phyloP scores from a whole-genome alignment of 495 filamentous ascomycete species.

The Neurospora tetrasperma region DNA sequence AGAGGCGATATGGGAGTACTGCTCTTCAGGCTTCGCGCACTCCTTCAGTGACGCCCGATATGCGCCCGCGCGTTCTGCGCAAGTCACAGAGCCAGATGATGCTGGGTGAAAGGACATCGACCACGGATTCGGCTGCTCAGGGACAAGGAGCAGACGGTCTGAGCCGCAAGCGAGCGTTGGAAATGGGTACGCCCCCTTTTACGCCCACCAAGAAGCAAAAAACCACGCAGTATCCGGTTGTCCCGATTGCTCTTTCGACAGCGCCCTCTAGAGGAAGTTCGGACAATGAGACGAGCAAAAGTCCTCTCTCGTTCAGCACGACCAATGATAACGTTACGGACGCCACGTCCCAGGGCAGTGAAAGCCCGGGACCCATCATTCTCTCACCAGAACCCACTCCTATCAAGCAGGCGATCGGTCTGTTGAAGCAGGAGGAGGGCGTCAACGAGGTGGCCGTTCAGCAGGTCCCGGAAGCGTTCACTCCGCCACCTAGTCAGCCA shows the following conservation, averaged over 20 bases:
- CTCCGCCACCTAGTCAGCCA: not conserved
- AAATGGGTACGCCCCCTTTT: constrained; percentile 32
- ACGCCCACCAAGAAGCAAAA: constrained; percentile 37
- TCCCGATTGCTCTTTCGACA: constrained; percentile 14
- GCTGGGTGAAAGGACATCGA: constrained; percentile 20
- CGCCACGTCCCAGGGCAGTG: constrained; percentile 31
- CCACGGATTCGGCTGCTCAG: constrained; percentile 6
- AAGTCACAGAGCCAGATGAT: constrained; percentile 21
- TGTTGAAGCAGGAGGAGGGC: constrained; percentile 23
- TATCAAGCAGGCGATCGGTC: constrained; percentile 13
- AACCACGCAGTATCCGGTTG: constrained; percentile 23
- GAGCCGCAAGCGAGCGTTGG: not conserved
- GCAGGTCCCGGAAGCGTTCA: constrained; percentile 6
- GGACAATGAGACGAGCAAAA: constrained; percentile 7
- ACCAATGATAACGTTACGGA: constrained; percentile 26
- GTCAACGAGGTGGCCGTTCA: constrained; percentile 5
- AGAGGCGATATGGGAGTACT: constrained; percentile 31
- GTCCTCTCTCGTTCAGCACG: constrained; percentile 15
- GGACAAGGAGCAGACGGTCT: not conserved
- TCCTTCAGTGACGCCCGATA: constrained; percentile 38
- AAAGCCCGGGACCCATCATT: constrained; percentile 23
- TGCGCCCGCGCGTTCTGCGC: constrained; percentile 34
- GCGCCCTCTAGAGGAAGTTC: constrained; percentile 19
- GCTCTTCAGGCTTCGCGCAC: constrained; percentile 30
- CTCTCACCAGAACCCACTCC: constrained; percentile 31